phyloP scores from a whole-genome alignment of 805 yeast genomes.

The Grigorovia yakushimaensis region DNA sequence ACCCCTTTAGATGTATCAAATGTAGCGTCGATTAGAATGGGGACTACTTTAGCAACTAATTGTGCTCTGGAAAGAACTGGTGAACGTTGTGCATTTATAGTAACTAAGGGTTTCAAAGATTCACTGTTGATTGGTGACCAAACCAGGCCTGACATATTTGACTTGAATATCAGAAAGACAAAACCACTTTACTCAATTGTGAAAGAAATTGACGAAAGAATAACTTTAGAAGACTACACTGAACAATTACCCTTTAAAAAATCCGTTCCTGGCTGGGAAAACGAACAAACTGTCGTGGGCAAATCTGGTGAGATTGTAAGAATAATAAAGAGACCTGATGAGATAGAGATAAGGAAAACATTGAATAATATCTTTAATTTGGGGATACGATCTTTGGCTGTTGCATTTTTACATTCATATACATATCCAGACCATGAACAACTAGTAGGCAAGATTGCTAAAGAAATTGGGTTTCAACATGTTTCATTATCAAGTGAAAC shows the following conservation, averaged over 20 bases:
- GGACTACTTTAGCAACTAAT: slow-evolving; percentile 94
- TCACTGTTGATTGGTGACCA: slow-evolving; percentile 81
- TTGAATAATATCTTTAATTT: slow-evolving; percentile 38
- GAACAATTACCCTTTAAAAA: slow-evolving; percentile 49
- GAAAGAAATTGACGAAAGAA: slow-evolving; percentile 81
- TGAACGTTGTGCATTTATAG: slow-evolving; percentile 72
- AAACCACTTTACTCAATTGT: slow-evolving; percentile 65
- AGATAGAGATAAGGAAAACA: slow-evolving; percentile 31
- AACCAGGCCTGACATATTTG: slow-evolving; percentile 83
- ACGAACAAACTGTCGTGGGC: slow-evolving; percentile 38
- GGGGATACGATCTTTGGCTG: slow-evolving; percentile 63
- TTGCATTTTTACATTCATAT: slow-evolving; percentile 64
- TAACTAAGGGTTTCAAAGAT: slow-evolving; percentile 84
- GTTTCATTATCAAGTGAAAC: slow-evolving; percentile 59
- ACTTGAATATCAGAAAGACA: slow-evolving; percentile 63
- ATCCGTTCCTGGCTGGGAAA: slow-evolving; percentile 16
- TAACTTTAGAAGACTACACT: slow-evolving; percentile 69
- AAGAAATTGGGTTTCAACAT: slow-evolving; percentile 55
- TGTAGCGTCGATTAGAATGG: slow-evolving; percentile 71
- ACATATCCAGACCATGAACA: slow-evolving; percentile 64
- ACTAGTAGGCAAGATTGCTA: slow-evolving; percentile 49
- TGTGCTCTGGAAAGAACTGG: slow-evolving; percentile 91
- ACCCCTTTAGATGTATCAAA: slow-evolving; percentile 49
- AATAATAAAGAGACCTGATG: slow-evolving; percentile 43
- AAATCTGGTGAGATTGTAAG: slow-evolving; percentile 60